Conservation (phyloP, 2,329 filamentous ascomycete genomes). For the Biscogniauxia marginata region DNA sequence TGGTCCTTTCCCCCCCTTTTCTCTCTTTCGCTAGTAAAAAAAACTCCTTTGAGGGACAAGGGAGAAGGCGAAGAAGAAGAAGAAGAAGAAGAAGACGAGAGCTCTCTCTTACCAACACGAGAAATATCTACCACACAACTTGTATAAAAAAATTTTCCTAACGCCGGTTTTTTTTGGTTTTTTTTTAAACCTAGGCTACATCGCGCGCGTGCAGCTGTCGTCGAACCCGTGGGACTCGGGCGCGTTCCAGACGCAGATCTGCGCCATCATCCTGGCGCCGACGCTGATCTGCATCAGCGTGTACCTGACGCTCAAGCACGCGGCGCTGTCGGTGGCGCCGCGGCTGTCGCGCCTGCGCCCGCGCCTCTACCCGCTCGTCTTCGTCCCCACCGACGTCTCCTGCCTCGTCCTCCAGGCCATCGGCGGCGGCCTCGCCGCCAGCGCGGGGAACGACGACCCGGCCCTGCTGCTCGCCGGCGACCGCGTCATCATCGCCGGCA, state of each 20-base stretch:
- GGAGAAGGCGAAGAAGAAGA: too few species aligned
- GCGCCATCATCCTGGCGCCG: conserved; percentile 57
- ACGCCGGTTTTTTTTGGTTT: too few species aligned
- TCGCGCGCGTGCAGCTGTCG: conserved; percentile 50
- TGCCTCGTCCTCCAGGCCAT: conserved; percentile 59
- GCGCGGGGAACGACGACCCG: conserved; percentile 40
- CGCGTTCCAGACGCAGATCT: conserved; percentile 59
- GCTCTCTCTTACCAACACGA: too few species aligned
- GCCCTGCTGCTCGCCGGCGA: conserved; percentile 46
- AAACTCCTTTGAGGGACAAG: too few species aligned
- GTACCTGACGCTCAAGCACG: conserved; percentile 64
- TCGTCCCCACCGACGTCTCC: conserved; percentile 58
- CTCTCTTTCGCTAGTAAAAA: too few species aligned
- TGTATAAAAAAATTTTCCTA: neutral
- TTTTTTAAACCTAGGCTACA: too few species aligned
- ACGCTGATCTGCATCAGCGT: conserved; percentile 62
- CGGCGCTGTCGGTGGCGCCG: conserved; percentile 49
- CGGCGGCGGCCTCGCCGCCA: conserved; percentile 55
- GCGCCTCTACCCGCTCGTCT: conserved; percentile 54
- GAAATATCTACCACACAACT: neutral
- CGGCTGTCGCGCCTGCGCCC: conserved; percentile 50
- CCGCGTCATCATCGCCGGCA: conserved; percentile 52
- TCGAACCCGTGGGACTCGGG: conserved; percentile 53
- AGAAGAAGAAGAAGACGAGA: too few species aligned
- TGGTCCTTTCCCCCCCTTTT: neutral